Base-by-base conservation (phyloP, 768 basidiomycete species). In the Gymnopilus junonius region DNA sequence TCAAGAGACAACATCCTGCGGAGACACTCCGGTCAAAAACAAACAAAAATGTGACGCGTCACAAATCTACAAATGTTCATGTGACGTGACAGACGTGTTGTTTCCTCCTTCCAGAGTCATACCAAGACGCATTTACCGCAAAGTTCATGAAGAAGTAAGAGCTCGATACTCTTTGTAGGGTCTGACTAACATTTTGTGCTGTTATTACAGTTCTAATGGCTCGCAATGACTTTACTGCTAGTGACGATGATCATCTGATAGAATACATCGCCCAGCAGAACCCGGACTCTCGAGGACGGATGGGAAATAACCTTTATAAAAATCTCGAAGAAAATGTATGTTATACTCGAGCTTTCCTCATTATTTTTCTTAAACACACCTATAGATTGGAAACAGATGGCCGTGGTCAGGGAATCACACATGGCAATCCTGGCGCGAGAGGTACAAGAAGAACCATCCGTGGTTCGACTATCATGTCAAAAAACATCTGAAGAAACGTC, bases 381-480 rank as follows among this genome's bases (percentile, higher is more conserved):
- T 11, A n/a, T 21, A 70, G 66, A 53, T 55, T 32, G 60, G 21
- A 11, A 66, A 68, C 0, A 73, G 70, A 62, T 89, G 87, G 85
- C 73, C 77, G 11, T 90, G 87, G 85, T 73, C 80, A n/a, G 63
- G 53, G 17, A 73, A 71, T 6, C 89, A 89, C 70, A 3, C 86
- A 2, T 85, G 80, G 84, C 78, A 79, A n/a, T 87, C 87, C 4
- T 90, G 89, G 89, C 82, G 86, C 23, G 81, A 85, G 48, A 79
- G 82, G n/a, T 90, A 90, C 65, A 75, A 70, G 63, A 85, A 78
- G 64, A 77, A 88, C 53, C 54, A 76, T 39, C 66, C 34, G 0
- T 23, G 65, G 0, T 87, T 86, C 55, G 80, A 89, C 62, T 27
- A 10, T 2, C 55, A 48, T n/a, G 87, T 89, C 10, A 55, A 50